Conservation (phyloP, 2,329 filamentous ascomycete genomes). For the Graphiopsis chlorocephala region DNA sequence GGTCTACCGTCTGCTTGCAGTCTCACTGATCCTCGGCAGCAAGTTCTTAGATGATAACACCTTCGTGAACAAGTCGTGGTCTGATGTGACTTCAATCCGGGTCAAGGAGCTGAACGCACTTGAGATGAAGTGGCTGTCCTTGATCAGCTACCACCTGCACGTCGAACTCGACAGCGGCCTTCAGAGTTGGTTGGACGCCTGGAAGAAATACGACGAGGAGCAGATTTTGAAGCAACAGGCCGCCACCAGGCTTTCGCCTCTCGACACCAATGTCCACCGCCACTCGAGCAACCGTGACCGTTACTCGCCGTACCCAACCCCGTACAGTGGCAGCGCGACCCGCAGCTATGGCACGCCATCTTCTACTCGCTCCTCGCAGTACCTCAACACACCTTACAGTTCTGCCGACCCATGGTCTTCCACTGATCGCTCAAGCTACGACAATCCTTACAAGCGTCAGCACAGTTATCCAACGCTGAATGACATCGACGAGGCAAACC, state of each 20-base stretch:
- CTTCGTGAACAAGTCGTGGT: slow-evolving; percentile 96
- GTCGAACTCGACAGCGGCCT: slow-evolving; percentile 79
- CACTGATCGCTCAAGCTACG: slow-evolving; percentile 28
- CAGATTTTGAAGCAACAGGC: slow-evolving; percentile 34
- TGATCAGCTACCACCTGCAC: slow-evolving; percentile 81
- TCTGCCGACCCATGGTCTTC: slow-evolving; percentile 33
- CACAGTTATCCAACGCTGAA: slow-evolving; percentile 33
- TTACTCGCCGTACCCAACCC: slow-evolving; percentile 36
- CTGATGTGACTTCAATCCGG: slow-evolving; percentile 86
- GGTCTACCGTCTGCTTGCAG: slow-evolving; percentile 83
- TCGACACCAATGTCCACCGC: slow-evolving; percentile 63
- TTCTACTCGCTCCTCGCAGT: slow-evolving; percentile 33
- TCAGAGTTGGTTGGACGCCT: slow-evolving; percentile 62
- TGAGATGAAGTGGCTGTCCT: slow-evolving; percentile 82
- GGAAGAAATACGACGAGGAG: slow-evolving; percentile 61
- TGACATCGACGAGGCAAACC: slow-evolving; percentile 34
- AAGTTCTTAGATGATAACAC: slow-evolving; percentile 97
- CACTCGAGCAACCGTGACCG: slow-evolving; percentile 50
- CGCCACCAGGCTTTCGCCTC: slow-evolving; percentile 51
- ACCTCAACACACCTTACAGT: slow-evolving; percentile 32
- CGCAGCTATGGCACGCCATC: slow-evolving; percentile 28
- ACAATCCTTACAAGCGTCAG: slow-evolving; percentile 35
- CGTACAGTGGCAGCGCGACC: slow-evolving; percentile 29
- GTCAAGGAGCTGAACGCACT: slow-evolving; percentile 80
- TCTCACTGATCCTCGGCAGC: slow-evolving; percentile 80